Base-by-base conservation (phyloP, 495 filamentous ascomycete genomes). In the Endocarpon pusillum region DNA sequence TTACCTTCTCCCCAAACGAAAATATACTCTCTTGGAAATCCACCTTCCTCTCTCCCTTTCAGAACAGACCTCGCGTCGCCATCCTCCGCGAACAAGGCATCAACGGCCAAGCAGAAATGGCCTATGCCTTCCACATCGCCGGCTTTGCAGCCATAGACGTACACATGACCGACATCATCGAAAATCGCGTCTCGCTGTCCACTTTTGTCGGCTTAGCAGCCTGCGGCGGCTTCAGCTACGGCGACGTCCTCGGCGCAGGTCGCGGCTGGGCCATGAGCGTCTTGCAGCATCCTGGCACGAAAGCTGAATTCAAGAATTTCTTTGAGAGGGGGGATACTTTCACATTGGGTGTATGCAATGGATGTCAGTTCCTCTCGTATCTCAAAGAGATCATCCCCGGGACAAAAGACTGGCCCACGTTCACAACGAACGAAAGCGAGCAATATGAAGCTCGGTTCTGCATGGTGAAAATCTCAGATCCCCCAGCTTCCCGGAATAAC, bases 211-310 rank as follows among this genome's bases (percentile, higher is more conserved):
- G 89, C 42, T 69, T 96, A 14, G 89, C 87, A 19, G 86, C 85
- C 39, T 93, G 86, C 44, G 91, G 89, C 42, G 91, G 89, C 36
- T 97, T 97, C 69, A 92, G 83, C 10, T 94, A 91, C 55, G 91
- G 89, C 46, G 89, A 97, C 41, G 84, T 94, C 23, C 72, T 96
- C 3, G 91, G 87, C 36, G 91, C 91, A 20, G 89, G 89, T 21
- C 77, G 80, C 43, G 89, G 91, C 32, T 97, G 89, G 89, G 85
- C 91, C n/a, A 85, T 86, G 51, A 84, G 78, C 3, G 84, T 96
- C 23, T 68, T 94, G 4, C 66, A 87, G 41, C 80, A 94, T 55
- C 66, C 76, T 15, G 72, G 74, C 37, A 75, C 79, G 3, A 71
- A 84, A 20, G 59, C 57, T 30, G 75, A 86, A 43, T 92, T 96